These are phyloP conservation scores for Ogataea methanolica DNA, from an alignment of 805 yeast genomes.

Conservation along the genomic window DNA sequence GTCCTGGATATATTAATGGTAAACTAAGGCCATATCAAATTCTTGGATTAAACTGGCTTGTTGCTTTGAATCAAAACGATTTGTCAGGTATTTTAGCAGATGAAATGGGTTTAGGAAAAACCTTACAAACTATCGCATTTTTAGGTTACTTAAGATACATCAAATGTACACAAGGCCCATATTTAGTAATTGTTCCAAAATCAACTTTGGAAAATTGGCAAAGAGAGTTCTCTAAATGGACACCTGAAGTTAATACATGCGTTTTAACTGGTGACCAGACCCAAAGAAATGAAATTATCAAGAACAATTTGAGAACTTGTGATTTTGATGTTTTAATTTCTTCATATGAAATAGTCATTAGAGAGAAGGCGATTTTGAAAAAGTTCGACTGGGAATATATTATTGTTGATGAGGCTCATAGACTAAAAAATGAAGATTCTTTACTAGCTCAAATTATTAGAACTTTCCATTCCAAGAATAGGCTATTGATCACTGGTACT, in stretches of 20 bases:
- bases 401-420: constrained; percentile 92
- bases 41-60: constrained; percentile 94
- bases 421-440: constrained; percentile 92
- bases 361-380: constrained; percentile 80
- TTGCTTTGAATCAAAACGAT: constrained; percentile 80
- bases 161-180: constrained; percentile 81
- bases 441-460: constrained; percentile 90
- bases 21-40: constrained; percentile 84
- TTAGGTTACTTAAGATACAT: constrained; percentile 81
- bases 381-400: constrained; percentile 91
- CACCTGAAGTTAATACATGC: constrained; percentile 84
- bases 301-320: constrained; percentile 55
- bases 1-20: constrained; percentile 79
- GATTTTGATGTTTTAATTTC: constrained; percentile 88
- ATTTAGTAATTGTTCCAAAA: constrained; percentile 88
- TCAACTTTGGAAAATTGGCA: constrained; percentile 96
- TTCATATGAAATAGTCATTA: constrained; percentile 88
- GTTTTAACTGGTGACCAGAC: constrained; percentile 89
- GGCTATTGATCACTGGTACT: constrained; percentile 90
- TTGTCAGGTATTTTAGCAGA: constrained; percentile 94
- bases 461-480: constrained; percentile 75
- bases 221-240: constrained; percentile 92
- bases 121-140: constrained; percentile 90
- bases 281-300: constrained; percentile 58
- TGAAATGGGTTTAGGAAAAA: constrained; percentile 98